These are phyloP conservation scores for Geotrichum fermentans DNA, from an alignment of 1,139 yeast species.

Conservation along the genomic window DNA sequence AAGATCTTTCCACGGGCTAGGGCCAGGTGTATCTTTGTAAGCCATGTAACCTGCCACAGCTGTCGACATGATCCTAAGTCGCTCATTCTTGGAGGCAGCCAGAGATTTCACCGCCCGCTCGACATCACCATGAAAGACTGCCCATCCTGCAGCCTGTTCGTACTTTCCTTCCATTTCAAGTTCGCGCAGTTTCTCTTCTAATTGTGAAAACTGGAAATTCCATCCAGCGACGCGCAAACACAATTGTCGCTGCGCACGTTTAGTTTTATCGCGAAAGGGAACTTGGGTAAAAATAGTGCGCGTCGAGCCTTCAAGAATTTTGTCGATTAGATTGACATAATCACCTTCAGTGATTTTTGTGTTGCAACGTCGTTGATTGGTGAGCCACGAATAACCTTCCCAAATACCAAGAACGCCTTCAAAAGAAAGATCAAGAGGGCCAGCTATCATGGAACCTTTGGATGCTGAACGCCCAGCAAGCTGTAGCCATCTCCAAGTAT, in stretches of 20 bases:
- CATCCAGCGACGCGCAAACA: slow-evolving; percentile 88
- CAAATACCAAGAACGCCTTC: slow-evolving; percentile 88
- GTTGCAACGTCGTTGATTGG: slow-evolving; percentile 47
- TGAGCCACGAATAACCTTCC: slow-evolving; percentile 68
- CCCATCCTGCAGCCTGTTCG: slow-evolving; percentile 97
- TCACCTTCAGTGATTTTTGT: slow-evolving; percentile 26
- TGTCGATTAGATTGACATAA: slow-evolving; percentile 26
- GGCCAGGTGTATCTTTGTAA: slow-evolving; percentile 54
- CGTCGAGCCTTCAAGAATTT: slow-evolving; percentile 22
- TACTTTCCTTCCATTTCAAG: slow-evolving; percentile 57
- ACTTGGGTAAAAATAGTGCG: slow-evolving; percentile 20
- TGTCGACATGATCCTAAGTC: slow-evolving; percentile 75
- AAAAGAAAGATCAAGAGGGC: slow-evolving; percentile 71
- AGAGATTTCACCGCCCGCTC: slow-evolving; percentile 72
- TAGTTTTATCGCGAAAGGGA: slow-evolving; percentile 29
- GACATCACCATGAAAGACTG: slow-evolving; percentile 88
- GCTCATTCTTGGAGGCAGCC: slow-evolving; percentile 52
- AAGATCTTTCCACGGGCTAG: slow-evolving; percentile 89
- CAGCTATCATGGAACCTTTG: slow-evolving; percentile 64
- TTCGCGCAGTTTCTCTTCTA: slow-evolving; percentile 61
- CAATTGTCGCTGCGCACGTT: slow-evolving; percentile 55
- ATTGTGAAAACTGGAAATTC: slow-evolving; percentile 74
- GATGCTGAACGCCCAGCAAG: slow-evolving; percentile 64
- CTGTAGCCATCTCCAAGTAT: slow-evolving; percentile 88
- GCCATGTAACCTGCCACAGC: slow-evolving; percentile 93